These are phyloP conservation scores for grape (Vitis vinifera) DNA, from an alignment of 164 flowering plant species.

Conservation along the genomic window DNA sequence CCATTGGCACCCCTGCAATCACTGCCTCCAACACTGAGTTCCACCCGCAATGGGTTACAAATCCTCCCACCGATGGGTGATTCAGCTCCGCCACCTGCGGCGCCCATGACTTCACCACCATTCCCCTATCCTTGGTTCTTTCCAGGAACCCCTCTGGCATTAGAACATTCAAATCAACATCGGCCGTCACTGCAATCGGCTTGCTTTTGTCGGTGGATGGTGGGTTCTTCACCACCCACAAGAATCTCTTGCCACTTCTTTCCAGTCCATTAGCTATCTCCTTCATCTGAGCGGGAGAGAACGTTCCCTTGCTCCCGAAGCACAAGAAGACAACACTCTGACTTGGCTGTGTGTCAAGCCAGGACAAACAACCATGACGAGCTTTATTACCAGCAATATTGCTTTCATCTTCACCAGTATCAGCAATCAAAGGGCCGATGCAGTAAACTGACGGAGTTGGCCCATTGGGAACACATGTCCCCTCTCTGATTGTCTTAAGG, in stretches of 20 bases:
- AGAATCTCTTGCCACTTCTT: not conserved
- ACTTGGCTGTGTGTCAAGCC: not conserved
- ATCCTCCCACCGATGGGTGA: constrained; percentile 5
- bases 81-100: constrained; percentile 6
- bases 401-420: not conserved
- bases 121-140: constrained; percentile 1
- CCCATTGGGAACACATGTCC: not conserved
- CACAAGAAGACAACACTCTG: too few relatives aligned
- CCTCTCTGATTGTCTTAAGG: not conserved
- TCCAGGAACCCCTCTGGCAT: constrained; percentile 11
- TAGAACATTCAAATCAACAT: not conserved
- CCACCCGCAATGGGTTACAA: too few relatives aligned
- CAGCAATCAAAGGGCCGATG: constrained; percentile 8
- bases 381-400: not conserved
- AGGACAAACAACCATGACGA: not conserved
- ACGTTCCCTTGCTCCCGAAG: not conserved
- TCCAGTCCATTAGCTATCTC: not conserved
- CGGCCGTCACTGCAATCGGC: not conserved
- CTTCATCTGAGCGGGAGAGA: not conserved
- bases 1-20: too few relatives aligned
- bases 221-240: constrained; percentile 1
- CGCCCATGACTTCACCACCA: constrained; percentile 12
- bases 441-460: not conserved
- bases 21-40: too few relatives aligned
- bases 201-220: not conserved